Evolutionary conservation across 371 early-diverging fungal species (phyloP), one percentile per base, ranked within the genome.

Genomic region (Entomophthora muscae): DNA sequence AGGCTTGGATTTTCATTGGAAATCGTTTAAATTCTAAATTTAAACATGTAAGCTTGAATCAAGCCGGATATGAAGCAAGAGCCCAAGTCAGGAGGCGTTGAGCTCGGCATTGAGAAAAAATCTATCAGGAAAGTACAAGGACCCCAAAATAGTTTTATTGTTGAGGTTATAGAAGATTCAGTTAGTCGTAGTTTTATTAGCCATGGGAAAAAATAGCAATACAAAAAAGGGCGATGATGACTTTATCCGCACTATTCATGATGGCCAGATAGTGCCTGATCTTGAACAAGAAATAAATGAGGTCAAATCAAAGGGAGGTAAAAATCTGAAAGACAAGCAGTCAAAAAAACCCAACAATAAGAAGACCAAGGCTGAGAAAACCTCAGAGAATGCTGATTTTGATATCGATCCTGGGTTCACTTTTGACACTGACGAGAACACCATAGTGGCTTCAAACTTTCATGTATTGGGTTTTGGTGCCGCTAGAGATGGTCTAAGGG

Each of bases 391-490:
- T 27, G 26, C 3, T 7, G 53, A 23, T 27, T 67, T 66, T 24
- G 77, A 72, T 2, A 71, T 89, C 56, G 80, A 87, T 69, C 72
- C 80, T 3, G 78, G 74, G 57, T 92, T 92, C 61, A 77, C 82
- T 0, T 88, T 94, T 64, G 85, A 86, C 59, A 71, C 82, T 42
- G 88, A 87, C 53, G 81, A 83, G 55, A 84, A 84, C 56, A 79
- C 78, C 53, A 66, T 75, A 28, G 72, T 75, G 55, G 71, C 73
- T 24, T 73, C 73, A 42, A 42, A 42, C n/a, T 72, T 73, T 21
- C 76, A 86, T 70, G 76, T 81, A 10, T 86, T 90, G 83, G 92
- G 93, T 66, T 91, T 95, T 65, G 79, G 82, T 2, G 78, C 81
- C 53, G 92, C 91, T 52, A 79, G 85, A 59, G 83, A 79, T 13